Evolutionary conservation across 768 basidiomycete species (phyloP).

Genomic region (Guyanaporus albipodus): DNA sequence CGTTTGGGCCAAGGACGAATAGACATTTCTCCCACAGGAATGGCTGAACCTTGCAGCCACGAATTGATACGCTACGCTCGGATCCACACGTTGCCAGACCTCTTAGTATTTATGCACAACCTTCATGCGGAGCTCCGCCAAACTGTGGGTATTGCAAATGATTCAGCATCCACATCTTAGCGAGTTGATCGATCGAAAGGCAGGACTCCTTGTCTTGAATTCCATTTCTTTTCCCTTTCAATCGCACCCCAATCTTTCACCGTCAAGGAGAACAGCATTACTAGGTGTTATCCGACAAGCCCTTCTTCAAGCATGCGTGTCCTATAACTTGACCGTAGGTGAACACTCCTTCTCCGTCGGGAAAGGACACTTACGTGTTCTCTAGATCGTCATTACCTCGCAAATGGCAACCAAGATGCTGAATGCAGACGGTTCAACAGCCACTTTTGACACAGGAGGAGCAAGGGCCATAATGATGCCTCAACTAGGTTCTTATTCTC

Average conservation of each 20-base stretch:
- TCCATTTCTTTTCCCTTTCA: conserved; percentile 71
- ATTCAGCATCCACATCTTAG: background rate
- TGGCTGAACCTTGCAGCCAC: conserved; percentile 32
- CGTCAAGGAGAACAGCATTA: conserved; percentile 38
- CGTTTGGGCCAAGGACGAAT: conserved; percentile 6
- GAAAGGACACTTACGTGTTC: conserved; percentile 4
- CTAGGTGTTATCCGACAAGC: conserved; percentile 51
- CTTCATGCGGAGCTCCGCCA: conserved; percentile 46
- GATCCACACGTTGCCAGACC: conserved; percentile 47
- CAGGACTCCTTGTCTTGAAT: conserved; percentile 58
- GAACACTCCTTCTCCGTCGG: background rate
- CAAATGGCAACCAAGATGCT: conserved; percentile 70
- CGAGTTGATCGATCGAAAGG: conserved; percentile 30
- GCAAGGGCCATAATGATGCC: conserved; percentile 63
- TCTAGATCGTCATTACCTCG: conserved; percentile 55
- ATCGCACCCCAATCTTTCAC: conserved; percentile 36
- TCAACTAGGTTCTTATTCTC: conserved; percentile 48
- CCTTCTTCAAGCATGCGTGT: conserved; percentile 47
- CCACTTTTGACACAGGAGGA: conserved; percentile 63
- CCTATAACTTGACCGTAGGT: conserved; percentile 48
- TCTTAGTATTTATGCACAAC: conserved; percentile 57
- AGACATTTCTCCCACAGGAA: conserved; percentile 35
- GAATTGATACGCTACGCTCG: conserved; percentile 24
- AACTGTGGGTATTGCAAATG: conserved; percentile 39
- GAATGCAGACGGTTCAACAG: conserved; percentile 58